Evolutionary conservation across 1,139 yeast species (phyloP), one percentile per base, ranked within the genome.

Genomic region (Pichiaceae sp.): DNA sequence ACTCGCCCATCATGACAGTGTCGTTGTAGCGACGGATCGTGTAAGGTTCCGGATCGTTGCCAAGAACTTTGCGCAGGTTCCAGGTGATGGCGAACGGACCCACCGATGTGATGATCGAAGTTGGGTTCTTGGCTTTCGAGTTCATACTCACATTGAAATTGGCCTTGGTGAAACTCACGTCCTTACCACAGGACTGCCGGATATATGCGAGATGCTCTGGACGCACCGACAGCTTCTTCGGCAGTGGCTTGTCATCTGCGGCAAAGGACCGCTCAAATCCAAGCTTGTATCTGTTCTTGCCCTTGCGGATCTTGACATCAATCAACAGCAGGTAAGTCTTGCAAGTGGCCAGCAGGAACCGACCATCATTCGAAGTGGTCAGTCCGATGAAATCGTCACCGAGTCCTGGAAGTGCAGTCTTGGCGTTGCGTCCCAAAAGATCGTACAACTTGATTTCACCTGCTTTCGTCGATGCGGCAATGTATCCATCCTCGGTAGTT

Each of bases 31-130:
- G 67, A 56, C 74, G 78, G 50, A 86, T 77, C 36, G 67, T 60
- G 53, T 83, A 83, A 23, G 62, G 59, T 41, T 70, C 74, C 38
- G 78, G 76, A 16, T 27, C 25, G 32, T 43, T 44, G 8, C 23
- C 23, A 36, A 80, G 55, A 9, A 79, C 65, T 50, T 75, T 74
- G 46, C 64, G 67, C 50, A 87, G 55, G n/a, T 81, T 75, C 95
- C 96, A 86, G 2, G 83, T 69, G 25, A 87, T 71, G 23, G 86
- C 80, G 57, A 75, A 87, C 12, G 87, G 87, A 1, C 95, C 95
- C 2, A 79, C 66, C 9, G 91, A 77, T 2, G 94, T 72, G 20
- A 85, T 76, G 39, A 86, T 81, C 2, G 78, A 68, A 26, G 82
- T 78, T 50, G 85, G 95, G 19, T 38, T 40, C 43, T 69, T 73